Percentiles rank a stretch among this genome's conserved stretches.
phyloP scores from a whole-genome alignment of 2,329 filamentous ascomycete genomes.

The Exophiala viscosa region DNA sequence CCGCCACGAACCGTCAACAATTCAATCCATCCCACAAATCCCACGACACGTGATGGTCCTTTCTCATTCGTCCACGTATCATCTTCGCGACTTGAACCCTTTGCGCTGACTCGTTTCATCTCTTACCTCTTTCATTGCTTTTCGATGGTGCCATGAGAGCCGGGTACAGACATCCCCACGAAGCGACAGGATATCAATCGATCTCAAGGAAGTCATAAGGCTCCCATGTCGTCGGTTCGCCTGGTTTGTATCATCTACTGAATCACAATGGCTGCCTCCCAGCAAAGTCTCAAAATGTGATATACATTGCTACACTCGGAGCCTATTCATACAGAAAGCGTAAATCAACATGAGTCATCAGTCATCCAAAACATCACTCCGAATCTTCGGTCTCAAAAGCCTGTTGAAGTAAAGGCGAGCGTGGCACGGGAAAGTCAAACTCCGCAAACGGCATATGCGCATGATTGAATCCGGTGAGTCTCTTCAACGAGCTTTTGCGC shows the following conservation, averaged over 20 bases:
- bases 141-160: not conserved
- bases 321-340: too few relatives aligned
- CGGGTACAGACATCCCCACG: too few relatives aligned
- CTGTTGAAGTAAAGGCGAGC: not conserved
- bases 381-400: not conserved
- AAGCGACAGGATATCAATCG: too few relatives aligned
- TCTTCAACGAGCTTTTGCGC: constrained; percentile 13
- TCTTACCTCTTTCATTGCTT: not conserved
- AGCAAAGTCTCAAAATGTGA: too few relatives aligned
- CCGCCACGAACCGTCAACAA: too few relatives aligned
- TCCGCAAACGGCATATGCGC: not conserved
- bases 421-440: constrained; percentile 1
- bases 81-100: not conserved
- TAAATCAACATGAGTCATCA: too few relatives aligned
- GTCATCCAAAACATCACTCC: not conserved
- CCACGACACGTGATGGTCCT: not conserved
- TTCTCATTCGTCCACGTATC: constrained; percentile 15
- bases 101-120: constrained; percentile 14
- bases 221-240: too few relatives aligned
- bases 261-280: too few relatives aligned
- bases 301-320: too few relatives aligned
- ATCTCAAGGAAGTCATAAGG: too few relatives aligned
- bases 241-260: too few relatives aligned
- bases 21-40: too few relatives aligned
- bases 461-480: not conserved